Conservation (phyloP, 192 early-diverging fungal species). For the Linnemannia schmuckeri region DNA sequence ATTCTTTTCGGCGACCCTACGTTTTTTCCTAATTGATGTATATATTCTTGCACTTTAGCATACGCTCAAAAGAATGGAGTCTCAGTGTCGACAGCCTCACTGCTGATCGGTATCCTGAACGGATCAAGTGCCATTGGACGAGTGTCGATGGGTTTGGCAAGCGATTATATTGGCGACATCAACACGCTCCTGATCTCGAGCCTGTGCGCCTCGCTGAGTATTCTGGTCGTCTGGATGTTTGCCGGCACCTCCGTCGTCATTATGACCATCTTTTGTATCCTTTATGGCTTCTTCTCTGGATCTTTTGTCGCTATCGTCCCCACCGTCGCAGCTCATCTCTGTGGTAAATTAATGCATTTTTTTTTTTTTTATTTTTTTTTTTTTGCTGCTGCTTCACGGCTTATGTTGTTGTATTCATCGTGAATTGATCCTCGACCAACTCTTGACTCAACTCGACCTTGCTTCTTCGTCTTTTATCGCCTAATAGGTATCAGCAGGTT, state of each 20-base stretch:
- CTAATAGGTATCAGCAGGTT: conserved; percentile 61
- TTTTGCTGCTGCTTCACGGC: not conserved
- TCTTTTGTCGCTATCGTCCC: conserved; percentile 67
- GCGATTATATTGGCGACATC: conserved; percentile 67
- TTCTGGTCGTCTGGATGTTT: conserved; percentile 68
- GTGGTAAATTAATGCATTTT: conserved; percentile 11
- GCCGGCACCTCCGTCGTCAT: conserved; percentile 49
- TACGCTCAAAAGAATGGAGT: conserved; percentile 31
- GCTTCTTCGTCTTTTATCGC: not conserved
- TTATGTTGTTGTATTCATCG: not conserved
- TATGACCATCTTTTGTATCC: conserved; percentile 59
- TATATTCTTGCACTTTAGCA: conserved; percentile 28
- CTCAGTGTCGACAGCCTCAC: conserved; percentile 38
- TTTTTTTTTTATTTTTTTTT: not conserved
- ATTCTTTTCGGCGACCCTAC: not conserved
- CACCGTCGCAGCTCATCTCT: conserved; percentile 66
- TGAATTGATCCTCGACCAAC: not conserved
- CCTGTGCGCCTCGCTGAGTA: conserved; percentile 54
- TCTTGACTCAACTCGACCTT: not conserved
- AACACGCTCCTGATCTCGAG: conserved; percentile 68
- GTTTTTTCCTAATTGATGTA: conserved; percentile 19
- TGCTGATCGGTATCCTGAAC: conserved; percentile 68
- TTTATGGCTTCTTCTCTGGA: conserved; percentile 71
- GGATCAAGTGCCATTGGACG: conserved; percentile 69
- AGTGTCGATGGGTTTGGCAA: conserved; percentile 65